Evolutionary conservation across 306 rosid genomes (phyloP).

Genomic region (Neltuma alba): DNA sequence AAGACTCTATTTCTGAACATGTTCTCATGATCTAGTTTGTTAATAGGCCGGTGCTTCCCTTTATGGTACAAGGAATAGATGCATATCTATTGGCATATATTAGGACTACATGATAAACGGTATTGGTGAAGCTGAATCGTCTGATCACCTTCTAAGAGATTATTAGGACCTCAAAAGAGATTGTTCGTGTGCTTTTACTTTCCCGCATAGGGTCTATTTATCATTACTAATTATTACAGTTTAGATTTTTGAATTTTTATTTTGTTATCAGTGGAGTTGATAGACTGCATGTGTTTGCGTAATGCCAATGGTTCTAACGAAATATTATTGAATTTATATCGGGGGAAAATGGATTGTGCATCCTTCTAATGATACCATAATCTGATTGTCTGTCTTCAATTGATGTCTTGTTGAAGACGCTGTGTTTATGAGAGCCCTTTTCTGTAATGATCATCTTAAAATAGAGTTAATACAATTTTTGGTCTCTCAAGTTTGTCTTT

Average conservation of each 20-base stretch:
- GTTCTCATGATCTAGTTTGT: constrained; percentile 20
- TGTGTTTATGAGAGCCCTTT: background rate
- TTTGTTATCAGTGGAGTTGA: background rate
- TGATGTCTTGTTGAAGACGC: constrained; percentile 14
- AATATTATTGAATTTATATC: background rate
- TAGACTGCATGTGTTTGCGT: background rate
- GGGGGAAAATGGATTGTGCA: background rate
- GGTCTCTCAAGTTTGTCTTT: too few species aligned
- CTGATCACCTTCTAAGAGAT: too few species aligned
- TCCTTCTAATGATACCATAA: constrained; percentile 5
- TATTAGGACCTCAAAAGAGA: background rate
- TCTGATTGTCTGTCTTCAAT: constrained; percentile 20
- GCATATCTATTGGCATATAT: background rate
- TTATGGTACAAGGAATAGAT: background rate
- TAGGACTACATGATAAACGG: background rate
- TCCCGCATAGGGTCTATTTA: background rate
- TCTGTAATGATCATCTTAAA: constrained; percentile 2
- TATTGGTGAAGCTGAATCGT: constrained; percentile 7
- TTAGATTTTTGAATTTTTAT: background rate
- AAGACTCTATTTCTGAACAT: constrained; percentile 40
- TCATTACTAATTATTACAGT: background rate
- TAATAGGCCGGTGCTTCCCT: background rate
- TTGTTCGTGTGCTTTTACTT: background rate
- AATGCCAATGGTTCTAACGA: background rate
- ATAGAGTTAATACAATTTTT: too few species aligned